Conservation (phyloP, 1,284 basidiomycete genomes). For the Psilocybe mexicana region DNA sequence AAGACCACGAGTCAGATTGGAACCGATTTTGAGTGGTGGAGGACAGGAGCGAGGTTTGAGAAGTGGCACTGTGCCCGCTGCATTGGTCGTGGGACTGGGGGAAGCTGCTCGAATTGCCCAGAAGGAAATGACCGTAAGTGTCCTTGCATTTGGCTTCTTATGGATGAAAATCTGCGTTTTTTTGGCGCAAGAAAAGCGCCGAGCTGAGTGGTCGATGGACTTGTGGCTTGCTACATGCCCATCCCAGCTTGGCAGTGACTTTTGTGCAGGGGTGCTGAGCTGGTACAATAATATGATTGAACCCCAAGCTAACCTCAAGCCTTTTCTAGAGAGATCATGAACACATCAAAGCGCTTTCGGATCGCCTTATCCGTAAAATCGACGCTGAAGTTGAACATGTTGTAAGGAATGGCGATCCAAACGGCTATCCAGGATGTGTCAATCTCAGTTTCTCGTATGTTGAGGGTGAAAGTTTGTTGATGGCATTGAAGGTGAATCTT, state of each 20-base stretch:
- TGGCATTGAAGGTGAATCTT: constrained; percentile 91
- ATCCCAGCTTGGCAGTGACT: constrained; percentile 61
- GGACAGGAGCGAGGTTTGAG: constrained; percentile 97
- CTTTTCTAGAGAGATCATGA: constrained; percentile 77
- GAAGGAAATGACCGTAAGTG: constrained; percentile 88
- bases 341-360: constrained; percentile 75
- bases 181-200: constrained; percentile 9
- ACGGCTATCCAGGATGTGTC: constrained; percentile 91
- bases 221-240: constrained; percentile 8
- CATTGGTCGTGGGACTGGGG: constrained; percentile 90
- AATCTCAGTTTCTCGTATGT: constrained; percentile 98
- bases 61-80: constrained; percentile 92
- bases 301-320: constrained; percentile 24
- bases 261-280: constrained; percentile 91
- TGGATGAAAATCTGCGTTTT: constrained; percentile 57
- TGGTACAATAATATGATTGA: constrained; percentile 4
- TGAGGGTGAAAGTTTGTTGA: constrained; percentile 95
- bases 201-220: constrained; percentile 39
- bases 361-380: constrained; percentile 84
- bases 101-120: constrained; percentile 94
- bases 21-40: constrained; percentile 94
- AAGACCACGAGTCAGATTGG: constrained; percentile 90
- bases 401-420: constrained; percentile 89
- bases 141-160: constrained; percentile 16
- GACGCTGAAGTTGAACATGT: constrained; percentile 86